Evolutionary conservation across 2,329 filamentous ascomycete genomes (phyloP).

Genomic region (Colletotrichum camelliae): DNA sequence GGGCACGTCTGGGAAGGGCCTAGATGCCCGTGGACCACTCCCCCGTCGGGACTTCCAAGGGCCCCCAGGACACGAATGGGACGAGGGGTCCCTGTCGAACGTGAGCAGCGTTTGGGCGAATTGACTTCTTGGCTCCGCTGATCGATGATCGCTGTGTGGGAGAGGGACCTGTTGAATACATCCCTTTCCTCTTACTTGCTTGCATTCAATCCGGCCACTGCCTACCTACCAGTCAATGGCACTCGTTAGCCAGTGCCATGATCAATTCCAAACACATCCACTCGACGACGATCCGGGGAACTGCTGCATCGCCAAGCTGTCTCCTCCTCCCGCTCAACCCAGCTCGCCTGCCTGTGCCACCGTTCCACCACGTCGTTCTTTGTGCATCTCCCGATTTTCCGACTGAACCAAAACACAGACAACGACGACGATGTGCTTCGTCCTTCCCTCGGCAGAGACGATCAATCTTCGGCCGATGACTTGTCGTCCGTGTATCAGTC

Average conservation of each 20-base stretch:
- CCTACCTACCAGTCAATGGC: neutral
- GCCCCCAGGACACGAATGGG: neutral
- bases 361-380: neutral
- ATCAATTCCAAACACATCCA: neutral
- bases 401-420: neutral
- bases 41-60: slow-evolving; percentile 6
- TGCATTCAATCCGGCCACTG: neutral
- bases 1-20: neutral
- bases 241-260: neutral
- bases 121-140: slow-evolving; percentile 14
- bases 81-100: slow-evolving; percentile 1
- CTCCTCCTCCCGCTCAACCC: neutral
- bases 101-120: neutral
- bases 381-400: neutral
- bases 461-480: neutral
- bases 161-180: neutral
- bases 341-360: neutral
- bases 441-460: neutral
- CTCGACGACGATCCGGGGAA: neutral
- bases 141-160: slow-evolving; percentile 10
- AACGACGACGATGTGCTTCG: neutral
- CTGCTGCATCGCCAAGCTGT: neutral
- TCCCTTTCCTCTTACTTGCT: neutral
- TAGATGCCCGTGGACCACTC: slow-evolving; percentile 9
- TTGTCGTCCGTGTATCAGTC: neutral